phyloP scores from a whole-genome alignment of 2,329 filamentous ascomycete genomes.

The Tothia fuscella region DNA sequence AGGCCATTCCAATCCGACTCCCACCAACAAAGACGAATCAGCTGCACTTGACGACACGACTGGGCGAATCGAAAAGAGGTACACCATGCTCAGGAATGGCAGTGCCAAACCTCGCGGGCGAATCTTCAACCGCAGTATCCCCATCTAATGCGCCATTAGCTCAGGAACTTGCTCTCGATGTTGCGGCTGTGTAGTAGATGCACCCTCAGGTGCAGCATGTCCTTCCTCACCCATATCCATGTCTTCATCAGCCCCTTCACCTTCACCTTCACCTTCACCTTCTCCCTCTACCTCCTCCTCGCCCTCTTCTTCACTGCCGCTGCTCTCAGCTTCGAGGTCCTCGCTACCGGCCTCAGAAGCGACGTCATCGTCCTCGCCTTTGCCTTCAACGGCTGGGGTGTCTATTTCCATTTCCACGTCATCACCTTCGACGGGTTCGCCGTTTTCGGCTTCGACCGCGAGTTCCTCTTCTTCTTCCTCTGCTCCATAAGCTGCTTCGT shows the following conservation, averaged over 20 bases:
- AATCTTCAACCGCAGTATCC: no score
- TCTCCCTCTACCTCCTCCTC: constrained; percentile 48
- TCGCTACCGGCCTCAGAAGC: constrained; percentile 64
- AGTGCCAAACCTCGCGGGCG: no score
- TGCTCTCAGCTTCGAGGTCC: constrained; percentile 66
- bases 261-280: constrained; percentile 39
- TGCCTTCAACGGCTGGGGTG: constrained; percentile 46
- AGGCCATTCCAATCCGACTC: no score
- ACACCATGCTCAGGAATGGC: no score
- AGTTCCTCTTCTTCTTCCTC: constrained; percentile 66
- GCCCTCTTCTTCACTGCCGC: constrained; percentile 59
- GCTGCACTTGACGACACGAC: no score
- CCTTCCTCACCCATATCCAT: constrained; percentile 26
- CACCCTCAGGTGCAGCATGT: constrained; percentile 15
- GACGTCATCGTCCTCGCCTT: constrained; percentile 50
- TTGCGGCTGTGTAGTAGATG: constrained; percentile 21
- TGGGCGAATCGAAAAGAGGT: no score
- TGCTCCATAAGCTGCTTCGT: constrained; percentile 74
- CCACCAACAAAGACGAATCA: no score
- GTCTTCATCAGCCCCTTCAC: constrained; percentile 47
- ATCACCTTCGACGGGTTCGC: constrained; percentile 36
- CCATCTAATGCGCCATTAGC: constrained; percentile 29
- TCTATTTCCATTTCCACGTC: constrained; percentile 71
- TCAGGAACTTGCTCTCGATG: constrained; percentile 22
- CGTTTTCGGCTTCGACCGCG: constrained; percentile 46